Base-by-base conservation (phyloP, 2,329 filamentous ascomycete genomes). In the Monilinia vaccinii-corymbosi region DNA sequence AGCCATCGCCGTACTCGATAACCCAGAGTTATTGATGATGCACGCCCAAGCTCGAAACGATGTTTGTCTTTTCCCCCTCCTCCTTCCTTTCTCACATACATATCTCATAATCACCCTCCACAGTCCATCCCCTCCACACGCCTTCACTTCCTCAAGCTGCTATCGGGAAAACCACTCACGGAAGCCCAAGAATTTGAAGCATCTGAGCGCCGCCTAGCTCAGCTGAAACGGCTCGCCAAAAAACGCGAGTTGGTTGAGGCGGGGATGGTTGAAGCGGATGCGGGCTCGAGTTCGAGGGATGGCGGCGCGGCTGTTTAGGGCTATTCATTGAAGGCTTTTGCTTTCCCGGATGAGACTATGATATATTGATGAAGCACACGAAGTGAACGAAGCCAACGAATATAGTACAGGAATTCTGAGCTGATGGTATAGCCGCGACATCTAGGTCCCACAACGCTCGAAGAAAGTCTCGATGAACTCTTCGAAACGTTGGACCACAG, bases 11-110 rank as follows among this genome's bases (percentile, higher is more conserved):
- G 76, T 85, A 44, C 76, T 86, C 2, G 79, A 82, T 63, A 78
- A 71, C 31, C 82, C 82, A 0, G 82, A 85, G 67, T 72, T 81
- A 60, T 72, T 86, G 51, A 81, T 83, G 76, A 83, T 82, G 75
- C 78, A 82, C 46, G 80, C 83, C 2, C 76, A 80, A 64, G 78
- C 78, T 63, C 75, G 75, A 34, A 76, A 76, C 36, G 79, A 83
- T 65, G 83, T 86, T 69, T 66, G 80, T 75, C 11, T 46, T 34
- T 34, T 1, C 16, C 23, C 6, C 21, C 4, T 14, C 11, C 14
- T 25, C 11, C 11, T 14, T 10, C 8, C 10, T 31, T 8, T 3
- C 2, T 18, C 18, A 23, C 23, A 6, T 14, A 25, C n/a, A 48
- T 59, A 47, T n/a, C n/a, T n/a, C n/a, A n/a, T n/a, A n/a, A n/a